Base-by-base conservation (phyloP, 768 basidiomycete species). In the Suillus weaverae region DNA sequence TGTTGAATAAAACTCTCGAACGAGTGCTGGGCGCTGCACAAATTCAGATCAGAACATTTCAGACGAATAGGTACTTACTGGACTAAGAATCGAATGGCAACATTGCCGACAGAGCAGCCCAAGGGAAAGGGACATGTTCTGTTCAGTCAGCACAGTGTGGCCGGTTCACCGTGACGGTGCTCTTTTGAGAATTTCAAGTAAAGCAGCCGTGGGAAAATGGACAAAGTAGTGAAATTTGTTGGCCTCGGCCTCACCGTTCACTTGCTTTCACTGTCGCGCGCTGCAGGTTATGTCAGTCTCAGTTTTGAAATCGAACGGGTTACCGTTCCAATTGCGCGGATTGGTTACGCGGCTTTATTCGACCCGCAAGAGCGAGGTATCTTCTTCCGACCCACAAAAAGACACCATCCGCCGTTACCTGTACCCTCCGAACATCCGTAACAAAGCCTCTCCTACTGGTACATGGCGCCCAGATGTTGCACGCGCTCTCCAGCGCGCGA, bases 381-480 rank as follows among this genome's bases (percentile, higher is more conserved):
- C 32, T 26, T 67, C 75, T 6, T 75, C 73, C 38, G 91, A 91
- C 72, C 86, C 88, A 41, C 85, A 85, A 70, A 84, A 85, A 70
- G 89, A 94, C 61, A 83, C 85, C 67, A 88, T 96, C 62, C 90
- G 92, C 66, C 87, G 88, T 70, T 83, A 85, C 55, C 86, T 97
- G 65, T 97, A 95, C 76, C 94, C 94, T 2, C 80, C 84, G 50
- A 92, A 90, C 72, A 74, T 91, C 61, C 87, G 87, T 66, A 89
- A 86, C 72, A 83, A 83, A 62, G 76, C 91, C 32, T 84, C 89
- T 22, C 94, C 94, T 3, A 89, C 87, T 3, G 94, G 94, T 13
- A 85, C 89, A 63, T 94, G 94, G 90, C 86, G 93, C 64, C 88
- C 89, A 48, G 89, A 94, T 74, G 90, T 94, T 35, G 86, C 84